Evolutionary conservation across 176 grass and related monocot genomes (phyloP), one percentile per base, ranked within the genome.

Genomic region (Microstegium vimineum): DNA sequence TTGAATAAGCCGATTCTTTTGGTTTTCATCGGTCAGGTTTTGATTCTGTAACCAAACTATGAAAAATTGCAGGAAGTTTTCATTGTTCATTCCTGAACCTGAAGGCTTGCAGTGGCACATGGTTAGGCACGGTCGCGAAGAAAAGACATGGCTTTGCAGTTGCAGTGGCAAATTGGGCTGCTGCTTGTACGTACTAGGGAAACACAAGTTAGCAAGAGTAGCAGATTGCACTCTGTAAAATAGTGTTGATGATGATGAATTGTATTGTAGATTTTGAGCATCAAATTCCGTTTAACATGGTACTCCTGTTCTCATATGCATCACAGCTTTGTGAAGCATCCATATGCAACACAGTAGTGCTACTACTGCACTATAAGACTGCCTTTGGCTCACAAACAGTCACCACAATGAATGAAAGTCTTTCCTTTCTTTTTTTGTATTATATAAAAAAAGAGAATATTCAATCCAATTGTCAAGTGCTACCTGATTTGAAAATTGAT

Each of bases 1-100:
- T 36, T 14, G 70, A 83, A 30, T 83, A 82, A 71, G 35, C 49
- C 67, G 63, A 57, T 20, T 52, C 22, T 51, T 52, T 67, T 66
- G 57, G 11, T 49, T 66, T 65, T 30, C 37, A 36, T 77, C n/a
- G 6, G 1, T 7, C n/a, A 66, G 41, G 10, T 59, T 69, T 69
- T 66, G 32, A 69, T 40, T 59, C 27, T 60, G 31, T 69, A 71
- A 18, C 30, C n/a, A 7, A 40, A 69, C 0, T 22, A 17, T 13
- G 8, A 62, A 42, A 43, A n/a, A 20, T 30, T 13, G 42, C 38
- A 22, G n/a, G 56, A 22, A 17, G 8, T 22, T 77, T 77, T 7
- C 23, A 6, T 30, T 2, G 57, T 62, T 31, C 23, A 2, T 77
- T 63, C 57, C 15, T 77, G 36, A 62, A 62, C 57, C 15, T 77